Base-by-base conservation (phyloP, 306 rosid genomes). In the Rosa chinensis region DNA sequence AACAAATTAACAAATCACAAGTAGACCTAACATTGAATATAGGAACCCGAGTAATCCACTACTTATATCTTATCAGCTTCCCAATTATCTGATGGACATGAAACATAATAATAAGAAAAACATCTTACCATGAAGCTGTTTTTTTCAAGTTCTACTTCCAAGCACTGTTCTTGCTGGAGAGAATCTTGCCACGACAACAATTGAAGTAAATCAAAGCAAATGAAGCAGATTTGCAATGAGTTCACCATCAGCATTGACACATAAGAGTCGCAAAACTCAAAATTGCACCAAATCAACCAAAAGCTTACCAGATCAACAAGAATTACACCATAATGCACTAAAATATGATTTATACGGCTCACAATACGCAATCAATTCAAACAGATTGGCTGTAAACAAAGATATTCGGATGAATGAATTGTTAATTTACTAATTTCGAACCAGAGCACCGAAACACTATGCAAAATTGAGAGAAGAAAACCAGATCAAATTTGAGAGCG, bases 61-160 rank as follows among this genome's bases (percentile, higher is more conserved):
- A 56, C 82, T 79, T 79, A 92, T 97, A 94, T 94, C 86, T 94
- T 94, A 90, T 92, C 98, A 10, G 98, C 98, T 87, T 94, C 98
- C 98, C 97, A 94, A 81, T 89, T 89, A 73, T 25, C 25, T 25
- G 25, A 25, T 25, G 25, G 25, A 25, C 25, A 25, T 25, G 25
- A 25, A 25, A 25, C 25, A 25, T 25, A 25, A 25, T 25, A 25
- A 25, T 25, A 25, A 25, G 25, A 25, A 25, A 25, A 25, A 25
- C 25, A 25, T 25, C 25, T 25, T 25, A 25, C 25, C 25, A 25
- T 25, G 25, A 25, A 25, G 25, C 25, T 25, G 25, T 25, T 25
- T 25, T 25, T 25, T 25, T 25, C 0, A 25, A 25, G 25, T 25
- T 25, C 25, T 25, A 25, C 25, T 25, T 25, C 25, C 25, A 25